Conservation (phyloP, 345 rosid species). For the Iberis pinnata region DNA sequence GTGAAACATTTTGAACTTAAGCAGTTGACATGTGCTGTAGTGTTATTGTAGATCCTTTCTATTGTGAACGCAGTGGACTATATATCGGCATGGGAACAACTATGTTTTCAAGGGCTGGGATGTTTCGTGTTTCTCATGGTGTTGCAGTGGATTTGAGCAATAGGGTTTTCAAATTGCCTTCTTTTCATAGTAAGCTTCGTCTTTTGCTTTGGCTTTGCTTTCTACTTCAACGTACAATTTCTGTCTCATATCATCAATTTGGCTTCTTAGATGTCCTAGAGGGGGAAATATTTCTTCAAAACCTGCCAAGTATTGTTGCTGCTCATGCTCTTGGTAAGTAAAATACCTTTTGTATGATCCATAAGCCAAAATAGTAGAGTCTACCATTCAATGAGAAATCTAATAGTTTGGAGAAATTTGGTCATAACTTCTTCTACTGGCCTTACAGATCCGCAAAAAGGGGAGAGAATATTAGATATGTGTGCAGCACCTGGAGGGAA, state of each 20-base stretch:
- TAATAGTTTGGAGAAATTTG: background rate
- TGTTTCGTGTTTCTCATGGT: slow-evolving; percentile 76
- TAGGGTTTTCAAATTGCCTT: slow-evolving; percentile 68
- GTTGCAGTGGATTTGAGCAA: slow-evolving; percentile 78
- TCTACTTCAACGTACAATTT: slow-evolving; percentile 9
- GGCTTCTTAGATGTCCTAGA: slow-evolving; percentile 68
- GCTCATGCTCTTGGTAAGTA: slow-evolving; percentile 84
- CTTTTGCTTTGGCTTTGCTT: slow-evolving; percentile 9
- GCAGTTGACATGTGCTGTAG: slow-evolving; percentile 25
- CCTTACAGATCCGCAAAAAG: slow-evolving; percentile 74
- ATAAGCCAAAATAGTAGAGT: slow-evolving; percentile 2
- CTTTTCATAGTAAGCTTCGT: slow-evolving; percentile 59
- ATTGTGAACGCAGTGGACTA: slow-evolving; percentile 63
- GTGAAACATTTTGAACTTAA: slow-evolving; percentile 12
- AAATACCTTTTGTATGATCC: background rate
- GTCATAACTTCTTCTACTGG: slow-evolving; percentile 19
- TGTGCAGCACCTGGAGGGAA: slow-evolving; percentile 99
- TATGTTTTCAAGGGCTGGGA: slow-evolving; percentile 88
- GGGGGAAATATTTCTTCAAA: slow-evolving; percentile 96
- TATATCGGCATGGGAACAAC: slow-evolving; percentile 90
- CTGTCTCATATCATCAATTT: slow-evolving; percentile 14
- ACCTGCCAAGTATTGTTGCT: slow-evolving; percentile 80
- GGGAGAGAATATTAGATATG: slow-evolving; percentile 92
- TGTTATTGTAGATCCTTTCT: slow-evolving; percentile 62
- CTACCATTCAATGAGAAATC: background rate